Evolutionary conservation across 805 yeast genomes (phyloP).

Genomic region (Candida palmyrensis): DNA sequence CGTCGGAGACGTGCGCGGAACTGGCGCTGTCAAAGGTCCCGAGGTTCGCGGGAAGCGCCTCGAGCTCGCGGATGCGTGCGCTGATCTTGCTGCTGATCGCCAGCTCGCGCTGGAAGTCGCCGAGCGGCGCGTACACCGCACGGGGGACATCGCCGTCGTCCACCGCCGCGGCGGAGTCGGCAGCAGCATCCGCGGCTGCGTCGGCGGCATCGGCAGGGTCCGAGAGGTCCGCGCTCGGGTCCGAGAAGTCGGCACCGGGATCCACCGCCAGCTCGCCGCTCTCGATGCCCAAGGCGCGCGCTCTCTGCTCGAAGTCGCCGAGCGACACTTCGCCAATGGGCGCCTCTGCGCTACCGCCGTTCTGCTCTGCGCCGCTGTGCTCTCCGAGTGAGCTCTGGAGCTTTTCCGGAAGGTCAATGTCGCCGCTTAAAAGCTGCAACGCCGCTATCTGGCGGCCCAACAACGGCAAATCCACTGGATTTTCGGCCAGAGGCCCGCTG

Average conservation of each 20-base stretch:
- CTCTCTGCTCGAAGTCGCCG: neutral
- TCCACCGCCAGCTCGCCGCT: neutral
- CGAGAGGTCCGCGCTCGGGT: neutral
- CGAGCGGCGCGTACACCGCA: conserved; percentile 36
- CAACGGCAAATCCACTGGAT: conserved; percentile 39
- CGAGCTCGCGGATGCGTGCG: conserved; percentile 55
- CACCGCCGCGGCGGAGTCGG: conserved; percentile 33
- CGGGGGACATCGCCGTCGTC: conserved; percentile 17
- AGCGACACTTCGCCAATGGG: neutral
- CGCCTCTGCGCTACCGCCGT: neutral
- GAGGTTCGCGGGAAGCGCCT: conserved; percentile 61
- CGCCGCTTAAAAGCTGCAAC: conserved; percentile 59
- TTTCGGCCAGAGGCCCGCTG: too few relatives aligned
- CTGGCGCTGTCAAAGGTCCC: conserved; percentile 44
- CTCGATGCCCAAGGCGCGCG: neutral
- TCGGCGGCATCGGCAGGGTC: conserved; percentile 26
- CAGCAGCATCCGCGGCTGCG: conserved; percentile 12
- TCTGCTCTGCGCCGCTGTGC: neutral
- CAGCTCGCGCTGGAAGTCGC: conserved; percentile 47
- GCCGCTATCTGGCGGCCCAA: conserved; percentile 58
- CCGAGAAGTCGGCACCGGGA: neutral
- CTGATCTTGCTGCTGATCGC: conserved; percentile 49
- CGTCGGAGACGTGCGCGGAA: conserved; percentile 32
- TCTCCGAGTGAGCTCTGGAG: conserved; percentile 36
- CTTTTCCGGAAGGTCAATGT: conserved; percentile 56